Conservation (phyloP, 257 asterid genomes). For the Ehretia macrophylla region DNA sequence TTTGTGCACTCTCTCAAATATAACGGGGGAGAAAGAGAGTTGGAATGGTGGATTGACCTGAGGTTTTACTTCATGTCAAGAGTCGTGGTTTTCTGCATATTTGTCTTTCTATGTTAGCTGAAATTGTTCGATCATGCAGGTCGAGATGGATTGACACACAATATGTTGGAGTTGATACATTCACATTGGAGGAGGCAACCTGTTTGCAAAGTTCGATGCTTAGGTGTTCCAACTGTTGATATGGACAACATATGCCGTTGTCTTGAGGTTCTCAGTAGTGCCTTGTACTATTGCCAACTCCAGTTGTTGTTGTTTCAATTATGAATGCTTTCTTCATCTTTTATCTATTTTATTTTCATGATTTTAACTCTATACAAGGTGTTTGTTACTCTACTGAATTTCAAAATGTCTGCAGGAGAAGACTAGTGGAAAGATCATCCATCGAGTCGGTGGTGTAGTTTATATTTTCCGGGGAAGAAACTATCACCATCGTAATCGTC, state of each 20-base stretch:
- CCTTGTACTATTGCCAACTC: conserved; percentile 13
- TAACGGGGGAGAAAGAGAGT: neutral
- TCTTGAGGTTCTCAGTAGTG: conserved; percentile 65
- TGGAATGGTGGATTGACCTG: too few species aligned
- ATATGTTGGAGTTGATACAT: conserved; percentile 97
- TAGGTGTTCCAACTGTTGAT: conserved; percentile 97
- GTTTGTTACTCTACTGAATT: conserved; percentile 4
- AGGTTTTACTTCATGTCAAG: too few species aligned
- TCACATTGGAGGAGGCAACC: conserved; percentile 94
- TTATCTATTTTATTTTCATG: neutral
- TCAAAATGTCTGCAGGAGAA: conserved; percentile 48
- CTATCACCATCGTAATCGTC: conserved; percentile 70
- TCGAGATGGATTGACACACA: conserved; percentile 96
- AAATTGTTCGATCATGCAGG: conserved; percentile 41
- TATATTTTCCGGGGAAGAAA: conserved; percentile 93
- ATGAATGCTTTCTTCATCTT: conserved; percentile 4
- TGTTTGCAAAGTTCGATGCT: conserved; percentile 92
- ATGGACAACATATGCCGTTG: conserved; percentile 81
- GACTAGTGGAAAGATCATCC: conserved; percentile 78
- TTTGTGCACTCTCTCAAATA: too few species aligned
- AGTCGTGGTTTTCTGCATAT: neutral
- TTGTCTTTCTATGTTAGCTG: neutral
- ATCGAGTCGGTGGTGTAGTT: conserved; percentile 77
- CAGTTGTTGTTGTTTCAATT: neutral
- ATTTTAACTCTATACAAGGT: neutral